phyloP scores from a whole-genome alignment of 345 rosid species.

The Eucalyptus tenuipes region DNA sequence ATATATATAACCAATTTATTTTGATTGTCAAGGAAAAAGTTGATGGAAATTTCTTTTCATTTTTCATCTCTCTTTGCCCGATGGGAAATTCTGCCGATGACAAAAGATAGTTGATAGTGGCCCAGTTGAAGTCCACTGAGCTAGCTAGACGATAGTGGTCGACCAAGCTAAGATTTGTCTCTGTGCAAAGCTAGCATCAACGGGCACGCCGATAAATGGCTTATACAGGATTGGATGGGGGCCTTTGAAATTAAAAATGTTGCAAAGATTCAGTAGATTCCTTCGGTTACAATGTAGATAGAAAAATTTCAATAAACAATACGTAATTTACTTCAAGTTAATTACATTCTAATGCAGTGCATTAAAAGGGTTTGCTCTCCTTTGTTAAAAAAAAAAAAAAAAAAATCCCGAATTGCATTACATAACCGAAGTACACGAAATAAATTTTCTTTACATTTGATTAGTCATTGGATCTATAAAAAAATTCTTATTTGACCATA shows the following conservation, averaged over 20 bases:
- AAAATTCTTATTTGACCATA: neutral
- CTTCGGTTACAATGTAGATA: neutral
- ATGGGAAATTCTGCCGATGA: neutral
- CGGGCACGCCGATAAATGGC: neutral
- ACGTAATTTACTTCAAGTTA: neutral
- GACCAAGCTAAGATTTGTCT: neutral
- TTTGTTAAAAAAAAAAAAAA: too few species aligned
- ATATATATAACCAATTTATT: neutral
- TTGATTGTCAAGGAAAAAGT: neutral
- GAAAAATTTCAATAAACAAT: neutral
- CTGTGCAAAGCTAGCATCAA: neutral
- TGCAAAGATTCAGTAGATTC: neutral
- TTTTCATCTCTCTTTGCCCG: neutral
- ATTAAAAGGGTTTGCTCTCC: neutral
- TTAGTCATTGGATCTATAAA: neutral
- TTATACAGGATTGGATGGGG: neutral
- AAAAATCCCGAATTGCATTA: neutral
- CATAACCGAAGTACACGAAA: neutral
- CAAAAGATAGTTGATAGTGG: neutral
- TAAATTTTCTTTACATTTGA: neutral
- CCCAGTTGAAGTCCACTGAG: neutral
- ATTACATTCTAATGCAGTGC: neutral
- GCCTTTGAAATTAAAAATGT: neutral
- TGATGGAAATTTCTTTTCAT: neutral
- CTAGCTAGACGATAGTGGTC: neutral